These are phyloP conservation scores for Theobroma cacao DNA, from an alignment of 345 rosid species.

Conservation along the genomic window DNA sequence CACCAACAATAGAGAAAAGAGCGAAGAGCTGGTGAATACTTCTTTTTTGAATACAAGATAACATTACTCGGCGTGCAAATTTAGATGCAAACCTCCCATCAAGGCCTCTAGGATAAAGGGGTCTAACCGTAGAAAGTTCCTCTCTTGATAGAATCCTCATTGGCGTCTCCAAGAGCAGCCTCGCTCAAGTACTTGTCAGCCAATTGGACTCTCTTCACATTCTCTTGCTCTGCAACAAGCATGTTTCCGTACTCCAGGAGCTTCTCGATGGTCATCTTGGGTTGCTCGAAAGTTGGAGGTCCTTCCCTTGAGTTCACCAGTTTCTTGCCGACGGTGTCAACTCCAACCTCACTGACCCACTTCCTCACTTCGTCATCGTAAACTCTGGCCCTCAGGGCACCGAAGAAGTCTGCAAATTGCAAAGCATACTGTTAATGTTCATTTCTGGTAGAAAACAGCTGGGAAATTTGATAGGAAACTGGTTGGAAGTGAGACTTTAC, in stretches of 20 bases:
- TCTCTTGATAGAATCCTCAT: conserved; percentile 56
- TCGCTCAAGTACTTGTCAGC: conserved; percentile 81
- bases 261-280: conserved; percentile 67
- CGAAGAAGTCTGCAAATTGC: conserved; percentile 69
- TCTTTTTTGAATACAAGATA: not conserved
- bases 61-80: not conserved
- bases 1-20: not conserved
- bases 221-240: conserved; percentile 91
- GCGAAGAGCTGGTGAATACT: not conserved
- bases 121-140: conserved; percentile 79
- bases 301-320: conserved; percentile 91
- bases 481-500: conserved; percentile 26
- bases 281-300: conserved; percentile 78
- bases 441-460: too few species aligned
- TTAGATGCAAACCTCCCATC: conserved; percentile 34
- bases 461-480: not conserved
- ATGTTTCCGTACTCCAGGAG: conserved; percentile 77
- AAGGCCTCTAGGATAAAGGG: conserved; percentile 34
- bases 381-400: conserved; percentile 93
- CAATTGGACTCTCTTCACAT: conserved; percentile 94
- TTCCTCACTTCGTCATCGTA: conserved; percentile 98
- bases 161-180: conserved; percentile 93
- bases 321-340: conserved; percentile 61
- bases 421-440: not conserved
- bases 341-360: conserved; percentile 65